phyloP scores from a whole-genome alignment of 768 basidiomycete genomes.

The Leucogyrophana mollusca region DNA sequence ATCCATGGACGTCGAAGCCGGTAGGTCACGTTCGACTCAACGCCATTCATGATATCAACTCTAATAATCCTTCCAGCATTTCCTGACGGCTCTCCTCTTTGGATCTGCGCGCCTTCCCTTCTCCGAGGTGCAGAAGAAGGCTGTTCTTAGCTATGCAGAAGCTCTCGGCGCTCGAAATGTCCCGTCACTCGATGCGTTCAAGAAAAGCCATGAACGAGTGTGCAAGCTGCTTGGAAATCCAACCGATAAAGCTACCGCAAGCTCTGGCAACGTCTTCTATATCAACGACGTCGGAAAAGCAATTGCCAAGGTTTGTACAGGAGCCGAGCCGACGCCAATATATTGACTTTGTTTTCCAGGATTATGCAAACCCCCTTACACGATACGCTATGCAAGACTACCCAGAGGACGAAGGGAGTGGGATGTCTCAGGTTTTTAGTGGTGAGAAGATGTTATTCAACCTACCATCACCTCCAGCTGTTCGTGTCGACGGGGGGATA shows the following conservation, averaged over 20 bases:
- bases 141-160: constrained; percentile 27
- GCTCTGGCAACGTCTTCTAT: constrained; percentile 28
- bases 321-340: not conserved
- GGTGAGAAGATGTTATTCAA: constrained; percentile 27
- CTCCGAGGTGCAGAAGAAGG: constrained; percentile 26
- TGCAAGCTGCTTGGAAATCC: constrained; percentile 20
- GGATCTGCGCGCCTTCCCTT: constrained; percentile 29
- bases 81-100: constrained; percentile 30
- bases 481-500: constrained; percentile 12
- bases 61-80: too few species aligned
- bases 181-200: constrained; percentile 21
- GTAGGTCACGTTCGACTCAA: constrained; percentile 3
- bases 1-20: constrained; percentile 7
- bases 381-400: constrained; percentile 24
- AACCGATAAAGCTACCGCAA: constrained; percentile 15
- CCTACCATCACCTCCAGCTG: constrained; percentile 24
- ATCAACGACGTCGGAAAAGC: constrained; percentile 16
- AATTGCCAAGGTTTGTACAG: constrained; percentile 22
- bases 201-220: constrained; percentile 16
- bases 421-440: constrained; percentile 24
- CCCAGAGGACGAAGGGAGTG: constrained; percentile 19
- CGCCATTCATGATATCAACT: constrained; percentile 12
- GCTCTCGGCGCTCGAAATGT: constrained; percentile 26
- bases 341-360: constrained; percentile 12
- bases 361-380: constrained; percentile 24